Base-by-base conservation (phyloP, 352 stramenopile genomes). In the Pythium grandisporangium region DNA sequence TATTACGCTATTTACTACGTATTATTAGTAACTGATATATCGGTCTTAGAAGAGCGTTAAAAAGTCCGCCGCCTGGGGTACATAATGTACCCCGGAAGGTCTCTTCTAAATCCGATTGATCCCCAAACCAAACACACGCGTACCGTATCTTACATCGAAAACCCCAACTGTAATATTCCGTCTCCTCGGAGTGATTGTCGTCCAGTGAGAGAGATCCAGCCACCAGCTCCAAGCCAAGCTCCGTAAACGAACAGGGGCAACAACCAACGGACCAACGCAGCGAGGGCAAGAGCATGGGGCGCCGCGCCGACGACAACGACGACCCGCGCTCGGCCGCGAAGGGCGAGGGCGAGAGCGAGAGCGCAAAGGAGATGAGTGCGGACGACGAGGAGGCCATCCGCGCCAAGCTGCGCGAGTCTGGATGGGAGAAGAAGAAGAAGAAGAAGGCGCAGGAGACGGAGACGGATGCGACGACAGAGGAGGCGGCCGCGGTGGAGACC, bases 351-450 rank as follows among this genome's bases (percentile, higher is more conserved):
- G 44, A n/a, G n/a, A n/a, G n/a, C n/a, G n/a, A n/a, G n/a, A n/a
- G n/a, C n/a, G n/a, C n/a, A n/a, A n/a, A 42, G 13, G n/a, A 35
- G 11, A 48, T 63, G 47, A 66, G 24, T 19, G 52, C 66, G 22
- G 59, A 67, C 14, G 62, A 82, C 21, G 77, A 90, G 42, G 70
- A 83, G 23, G 58, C 66, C 23, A 87, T 88, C 34, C 74, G 77
- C 20, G 77, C 69, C 16, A 80, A 86, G 55, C 58, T 88, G 30
- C 74, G 70, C 29, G 66, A 82, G 30, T 68, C 71, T 30, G 71
- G 77, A 1, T 84, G 71, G 67, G 70, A 84, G 43, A 90, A 83
- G 46, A 68, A 63, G 16, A 59, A 57, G 37, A 26, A 49, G 14
- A 29, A 51, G 32, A 63, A 61, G 35, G 22, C 23, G 35, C 49